These are phyloP conservation scores for Cyathus striatus DNA, from an alignment of 768 basidiomycete genomes.

Conservation along the genomic window DNA sequence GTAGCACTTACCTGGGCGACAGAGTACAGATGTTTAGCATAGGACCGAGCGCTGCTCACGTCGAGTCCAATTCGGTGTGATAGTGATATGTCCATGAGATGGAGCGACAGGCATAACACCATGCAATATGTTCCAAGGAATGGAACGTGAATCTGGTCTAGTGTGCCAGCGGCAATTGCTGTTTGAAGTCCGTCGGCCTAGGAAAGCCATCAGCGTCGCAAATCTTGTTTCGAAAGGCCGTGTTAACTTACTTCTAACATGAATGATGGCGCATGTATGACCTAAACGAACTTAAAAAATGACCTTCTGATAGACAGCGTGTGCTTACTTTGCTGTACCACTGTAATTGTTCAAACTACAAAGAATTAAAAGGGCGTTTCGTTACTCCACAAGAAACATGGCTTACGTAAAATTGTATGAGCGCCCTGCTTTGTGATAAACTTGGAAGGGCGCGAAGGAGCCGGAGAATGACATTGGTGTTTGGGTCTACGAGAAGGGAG, in stretches of 20 bases:
- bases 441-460: conserved; percentile 12
- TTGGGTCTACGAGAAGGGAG: conserved; percentile 13
- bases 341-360: conserved; percentile 5
- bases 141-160: conserved; percentile 4
- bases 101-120: conserved; percentile 16
- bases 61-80: conserved; percentile 12
- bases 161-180: background rate
- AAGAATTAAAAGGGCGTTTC: background rate
- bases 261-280: conserved; percentile 18
- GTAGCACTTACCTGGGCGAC: conserved; percentile 15
- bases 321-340: conserved; percentile 8
- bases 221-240: background rate
- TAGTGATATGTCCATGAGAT: conserved; percentile 14
- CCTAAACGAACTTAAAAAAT: conserved; percentile 4
- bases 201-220: background rate
- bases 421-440: conserved; percentile 7
- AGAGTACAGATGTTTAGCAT: conserved; percentile 15
- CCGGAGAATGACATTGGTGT: conserved; percentile 11
- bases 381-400: background rate
- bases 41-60: conserved; percentile 8
- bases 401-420: conserved; percentile 17
- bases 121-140: conserved; percentile 16
- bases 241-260: conserved; percentile 9
- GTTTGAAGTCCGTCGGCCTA: background rate
- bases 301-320: background rate